A percentile compares a stretch with the other conserved stretches of the same genome.
phyloP scores from a whole-genome alignment of 257 asterid genomes.

The Ballota nigra region DNA sequence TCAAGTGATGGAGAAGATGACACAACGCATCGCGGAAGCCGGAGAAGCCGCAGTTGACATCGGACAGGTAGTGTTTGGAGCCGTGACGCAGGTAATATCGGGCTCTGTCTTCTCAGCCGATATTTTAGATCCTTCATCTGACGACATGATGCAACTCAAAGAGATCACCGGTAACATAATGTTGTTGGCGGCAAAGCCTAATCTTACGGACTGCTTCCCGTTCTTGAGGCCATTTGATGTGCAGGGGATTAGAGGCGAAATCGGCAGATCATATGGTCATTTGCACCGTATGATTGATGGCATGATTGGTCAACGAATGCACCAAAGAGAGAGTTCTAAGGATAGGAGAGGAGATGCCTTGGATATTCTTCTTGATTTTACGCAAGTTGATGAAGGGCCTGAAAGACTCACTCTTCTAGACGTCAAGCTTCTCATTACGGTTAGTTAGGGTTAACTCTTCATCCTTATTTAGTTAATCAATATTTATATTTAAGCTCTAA shows the following conservation, averaged over 20 bases:
- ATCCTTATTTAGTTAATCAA: too few relatives aligned
- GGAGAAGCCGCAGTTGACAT: neutral
- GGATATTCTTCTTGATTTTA: neutral
- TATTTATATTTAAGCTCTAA: too few relatives aligned
- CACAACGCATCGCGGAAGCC: neutral
- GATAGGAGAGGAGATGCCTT: neutral
- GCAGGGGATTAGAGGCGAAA: neutral
- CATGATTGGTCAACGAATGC: neutral
- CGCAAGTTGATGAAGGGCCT: neutral
- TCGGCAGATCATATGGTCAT: neutral
- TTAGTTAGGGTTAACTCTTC: too few relatives aligned
- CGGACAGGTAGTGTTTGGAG: neutral
- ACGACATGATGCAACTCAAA: neutral
- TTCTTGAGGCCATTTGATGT: neutral
- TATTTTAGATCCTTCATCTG: neutral
- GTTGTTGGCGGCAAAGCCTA: neutral
- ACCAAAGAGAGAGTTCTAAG: neutral
- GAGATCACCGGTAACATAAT: neutral
- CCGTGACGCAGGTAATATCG: neutral
- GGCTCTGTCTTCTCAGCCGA: neutral
- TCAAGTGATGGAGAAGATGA: conserved; percentile 18
- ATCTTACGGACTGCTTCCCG: neutral
- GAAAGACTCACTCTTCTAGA: neutral
- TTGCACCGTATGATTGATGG: neutral
- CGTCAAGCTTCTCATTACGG: neutral